Evolutionary conservation across 1,284 basidiomycete species (phyloP).

Genomic region (Flammula alnicola): DNA sequence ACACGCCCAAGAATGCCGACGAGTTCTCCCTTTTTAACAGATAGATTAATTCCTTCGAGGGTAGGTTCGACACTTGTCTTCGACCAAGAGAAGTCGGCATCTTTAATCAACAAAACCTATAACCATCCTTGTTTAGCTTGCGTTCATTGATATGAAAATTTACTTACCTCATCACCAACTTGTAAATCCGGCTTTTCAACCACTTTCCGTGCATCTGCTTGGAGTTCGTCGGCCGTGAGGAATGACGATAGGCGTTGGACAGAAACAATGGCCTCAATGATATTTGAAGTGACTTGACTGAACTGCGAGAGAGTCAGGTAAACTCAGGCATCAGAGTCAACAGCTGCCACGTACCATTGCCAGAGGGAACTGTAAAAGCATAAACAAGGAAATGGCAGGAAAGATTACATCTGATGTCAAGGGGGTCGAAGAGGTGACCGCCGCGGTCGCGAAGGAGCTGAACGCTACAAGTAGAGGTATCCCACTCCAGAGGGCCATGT

Average conservation of each 20-base stretch:
- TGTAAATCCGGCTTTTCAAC: constrained; percentile 48
- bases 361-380: constrained; percentile 88
- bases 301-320: constrained; percentile 45
- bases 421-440: constrained; percentile 68
- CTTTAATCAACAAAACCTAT: constrained; percentile 68
- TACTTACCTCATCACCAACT: constrained; percentile 63
- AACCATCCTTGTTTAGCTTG: constrained; percentile 4
- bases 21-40: constrained; percentile 85
- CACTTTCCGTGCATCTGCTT: constrained; percentile 69
- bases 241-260: constrained; percentile 82
- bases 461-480: constrained; percentile 85
- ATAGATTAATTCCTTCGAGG: constrained; percentile 79
- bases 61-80: constrained; percentile 60
- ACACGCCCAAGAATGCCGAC: constrained; percentile 89
- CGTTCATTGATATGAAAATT: neutral
- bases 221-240: constrained; percentile 81
- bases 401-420: constrained; percentile 93
- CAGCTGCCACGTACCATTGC: constrained; percentile 66
- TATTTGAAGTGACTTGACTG: constrained; percentile 72
- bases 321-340: neutral
- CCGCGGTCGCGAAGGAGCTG: constrained; percentile 85
- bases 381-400: constrained; percentile 92
- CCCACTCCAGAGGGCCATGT: constrained; percentile 66
- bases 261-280: constrained; percentile 88
- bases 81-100: constrained; percentile 84